Evolutionary conservation across 2,329 filamentous ascomycete species (phyloP), one percentile per base, ranked within the genome.

Genomic region (Dactylella cylindrospora): DNA sequence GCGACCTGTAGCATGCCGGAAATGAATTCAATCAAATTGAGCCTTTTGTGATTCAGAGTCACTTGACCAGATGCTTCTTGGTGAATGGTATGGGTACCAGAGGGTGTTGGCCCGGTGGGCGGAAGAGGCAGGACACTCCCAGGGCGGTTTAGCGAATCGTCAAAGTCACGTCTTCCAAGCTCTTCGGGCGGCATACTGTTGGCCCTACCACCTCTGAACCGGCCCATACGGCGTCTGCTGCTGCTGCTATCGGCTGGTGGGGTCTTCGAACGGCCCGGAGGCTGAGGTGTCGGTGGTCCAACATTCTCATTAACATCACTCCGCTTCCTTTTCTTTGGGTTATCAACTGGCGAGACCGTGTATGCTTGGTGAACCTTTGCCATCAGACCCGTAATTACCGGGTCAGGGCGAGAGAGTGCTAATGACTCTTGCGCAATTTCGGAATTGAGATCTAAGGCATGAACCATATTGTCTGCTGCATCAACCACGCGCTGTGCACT

Each of bases 401-500:
- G 46, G 31, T 62, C 47, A 70, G 61, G n/a, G 72, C 61, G 40
- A 39, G 61, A 20, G 43, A 47, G 20, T 35, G 75, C 28, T 75
- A 74, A 36, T 76, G 71, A 5, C 80, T 81, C 9, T 79, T 81
- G 65, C n/a, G 84, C 84, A 33, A 88, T 78, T 67, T 84, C 81
- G 82, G 87, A 85, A 68, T 87, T 84, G 72, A 87, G 80, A 68
- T 87, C 84, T 67, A 86, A 86, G 9, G 84, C 84, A 71, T 87
- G 83, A 7, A 88, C 84, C 13, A 88, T 84, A 67, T 88, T 88
- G 70, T 88, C 84, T 5, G 84, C 84, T 15, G 84, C 84, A 71
- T 87, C 84, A 3, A 88, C 82, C 1, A 84, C 84, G 60, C 84
- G 77, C 69, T 83, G 79, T 50, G 84, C 85, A 70, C 83, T 86